Evolutionary conservation across 2,329 filamentous ascomycete genomes (phyloP).

Genomic region (Aspergillus pseudoglaucus): DNA sequence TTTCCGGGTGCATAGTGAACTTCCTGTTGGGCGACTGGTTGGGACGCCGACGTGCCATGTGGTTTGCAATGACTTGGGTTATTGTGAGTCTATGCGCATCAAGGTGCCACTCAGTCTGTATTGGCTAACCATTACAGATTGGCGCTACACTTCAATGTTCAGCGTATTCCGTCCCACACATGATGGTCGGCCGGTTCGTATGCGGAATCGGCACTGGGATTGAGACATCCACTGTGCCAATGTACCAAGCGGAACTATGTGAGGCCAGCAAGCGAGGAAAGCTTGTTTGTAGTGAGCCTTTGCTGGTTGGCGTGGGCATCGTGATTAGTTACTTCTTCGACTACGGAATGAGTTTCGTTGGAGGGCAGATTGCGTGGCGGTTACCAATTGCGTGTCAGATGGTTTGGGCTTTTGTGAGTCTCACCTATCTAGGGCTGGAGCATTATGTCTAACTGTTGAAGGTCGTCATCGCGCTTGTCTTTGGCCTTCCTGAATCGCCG

Average conservation of each 20-base stretch:
- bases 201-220: slow-evolving; percentile 48
- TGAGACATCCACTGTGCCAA: slow-evolving; percentile 31
- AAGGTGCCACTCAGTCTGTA: too few relatives aligned
- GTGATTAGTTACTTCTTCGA: slow-evolving; percentile 29
- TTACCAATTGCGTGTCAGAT: slow-evolving; percentile 43
- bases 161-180: slow-evolving; percentile 23
- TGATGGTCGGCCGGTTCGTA: slow-evolving; percentile 42
- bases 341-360: slow-evolving; percentile 30
- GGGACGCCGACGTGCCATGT: slow-evolving; percentile 27
- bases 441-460: slow-evolving; percentile 26
- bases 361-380: slow-evolving; percentile 42
- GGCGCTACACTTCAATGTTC: slow-evolving; percentile 33
- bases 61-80: slow-evolving; percentile 29
- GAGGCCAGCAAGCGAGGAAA: slow-evolving; percentile 38
- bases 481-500: too few relatives aligned
- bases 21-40: slow-evolving; percentile 26
- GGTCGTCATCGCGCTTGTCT: slow-evolving; percentile 20
- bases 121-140: slow-evolving; percentile 3
- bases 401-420: slow-evolving; percentile 32
- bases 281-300: slow-evolving; percentile 37
- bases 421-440: slow-evolving; percentile 15
- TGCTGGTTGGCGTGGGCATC: slow-evolving; percentile 35
- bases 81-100: slow-evolving; percentile 10
- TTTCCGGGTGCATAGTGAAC: slow-evolving; percentile 29
- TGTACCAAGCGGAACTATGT: slow-evolving; percentile 43